Base-by-base conservation (phyloP, 1,139 yeast genomes). In the Yamadazyma dushanensis region DNA sequence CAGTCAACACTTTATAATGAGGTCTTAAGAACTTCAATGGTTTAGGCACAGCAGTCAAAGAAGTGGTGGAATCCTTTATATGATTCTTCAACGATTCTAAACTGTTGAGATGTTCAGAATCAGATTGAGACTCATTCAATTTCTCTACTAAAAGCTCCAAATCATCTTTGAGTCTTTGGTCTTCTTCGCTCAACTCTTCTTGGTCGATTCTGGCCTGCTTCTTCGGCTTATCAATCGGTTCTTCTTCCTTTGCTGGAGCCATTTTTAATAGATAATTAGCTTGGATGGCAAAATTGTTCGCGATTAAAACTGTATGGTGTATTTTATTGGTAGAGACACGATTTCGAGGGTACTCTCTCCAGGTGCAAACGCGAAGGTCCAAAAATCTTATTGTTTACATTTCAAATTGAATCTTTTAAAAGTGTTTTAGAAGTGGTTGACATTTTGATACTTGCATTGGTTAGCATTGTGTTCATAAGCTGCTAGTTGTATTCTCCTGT, bases 41-140 rank as follows among this genome's bases (percentile, higher is more conserved):
- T 60, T 92, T 94, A 31, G 99, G 99, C 31, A 94, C 98, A 1
- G 99, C 99, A 2, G 98, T 94, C 97, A 92, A 92, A 7, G 97
- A 89, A 22, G 97, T 87, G 3, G 98, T 92, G 11, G 97, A 86
- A 35, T 95, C 95, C 50, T 88, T 81, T 51, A 92, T 90, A 52
- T 78, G 79, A 36, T 75, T 77, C 57, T 88, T 89, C 58, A 94
- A 73, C 36, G 81, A 71, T 30, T 73, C 73, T 49, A 94, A 70
- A 19, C 88, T 74, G 14, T 78, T 66, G 32, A 63, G 63, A 53
- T 85, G 83, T 19, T 78, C 67, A 3, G 70, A 63, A 5, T 61
- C 54, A 43, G 77, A 78, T 46, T 58, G 61, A 8, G 68, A 53
- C 39, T 66, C 73, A 36, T 66, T 66, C 46, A 92, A 69, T 38